phyloP scores from a whole-genome alignment of 257 asterid species.

The Coffea eugenioides region DNA sequence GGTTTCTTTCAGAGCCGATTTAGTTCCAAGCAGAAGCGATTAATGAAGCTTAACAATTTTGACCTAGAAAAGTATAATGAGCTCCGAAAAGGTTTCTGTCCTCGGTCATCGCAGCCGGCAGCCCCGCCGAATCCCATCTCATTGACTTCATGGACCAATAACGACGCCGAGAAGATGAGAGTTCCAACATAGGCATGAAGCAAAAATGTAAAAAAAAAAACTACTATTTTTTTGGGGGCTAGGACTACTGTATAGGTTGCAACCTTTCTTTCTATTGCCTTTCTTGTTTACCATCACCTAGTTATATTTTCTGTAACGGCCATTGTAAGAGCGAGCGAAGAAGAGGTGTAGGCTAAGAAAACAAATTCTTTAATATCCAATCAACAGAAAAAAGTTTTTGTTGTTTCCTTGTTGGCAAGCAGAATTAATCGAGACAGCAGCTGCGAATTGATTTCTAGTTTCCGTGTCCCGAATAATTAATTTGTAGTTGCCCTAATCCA shows the following conservation, averaged over 20 bases:
- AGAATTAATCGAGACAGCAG: too few species aligned
- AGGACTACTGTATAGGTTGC: background rate
- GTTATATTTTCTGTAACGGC: conserved; percentile 16
- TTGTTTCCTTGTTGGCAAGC: background rate
- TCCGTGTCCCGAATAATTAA: background rate
- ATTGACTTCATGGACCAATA: conserved; percentile 20
- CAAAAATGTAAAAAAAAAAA: background rate
- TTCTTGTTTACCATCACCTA: background rate
- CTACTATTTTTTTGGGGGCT: background rate
- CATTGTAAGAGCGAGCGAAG: conserved; percentile 11
- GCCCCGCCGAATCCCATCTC: conserved; percentile 4
- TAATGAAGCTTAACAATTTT: conserved; percentile 52
- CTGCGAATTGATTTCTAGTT: background rate
- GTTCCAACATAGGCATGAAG: background rate
- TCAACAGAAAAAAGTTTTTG: too few species aligned
- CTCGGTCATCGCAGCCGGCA: conserved; percentile 13
- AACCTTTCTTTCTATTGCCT: background rate
- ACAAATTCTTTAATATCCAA: background rate
- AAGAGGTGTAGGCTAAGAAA: background rate
- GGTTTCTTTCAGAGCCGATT: conserved; percentile 79
- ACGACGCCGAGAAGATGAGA: background rate
- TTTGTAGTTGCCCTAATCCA: background rate
- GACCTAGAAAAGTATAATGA: conserved; percentile 56
- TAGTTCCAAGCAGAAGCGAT: conserved; percentile 49
- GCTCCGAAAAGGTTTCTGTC: conserved; percentile 47